phyloP scores from a whole-genome alignment of 805 yeast species.

The Dipodascopsis uninucleata region DNA sequence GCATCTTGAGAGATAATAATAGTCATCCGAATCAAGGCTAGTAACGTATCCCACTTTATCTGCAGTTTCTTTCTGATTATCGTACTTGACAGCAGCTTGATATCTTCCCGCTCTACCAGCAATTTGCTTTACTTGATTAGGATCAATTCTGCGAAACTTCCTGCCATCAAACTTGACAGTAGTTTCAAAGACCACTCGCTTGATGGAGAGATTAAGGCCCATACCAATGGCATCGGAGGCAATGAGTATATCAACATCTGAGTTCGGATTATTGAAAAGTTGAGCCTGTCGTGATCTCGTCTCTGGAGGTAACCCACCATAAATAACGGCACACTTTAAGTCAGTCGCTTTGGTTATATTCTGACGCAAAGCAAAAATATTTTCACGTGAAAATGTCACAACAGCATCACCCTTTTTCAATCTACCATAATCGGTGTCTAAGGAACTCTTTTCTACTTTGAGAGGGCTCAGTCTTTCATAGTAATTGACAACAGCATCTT shows the following conservation, averaged over 20 bases:
- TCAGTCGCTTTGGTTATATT: slow-evolving; percentile 61
- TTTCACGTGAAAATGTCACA: slow-evolving; percentile 75
- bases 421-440: slow-evolving; percentile 38
- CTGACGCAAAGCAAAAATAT: slow-evolving; percentile 65
- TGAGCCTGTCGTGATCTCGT: slow-evolving; percentile 81
- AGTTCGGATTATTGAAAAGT: slow-evolving; percentile 62
- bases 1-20: slow-evolving; percentile 42
- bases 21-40: slow-evolving; percentile 27
- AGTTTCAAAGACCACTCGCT: slow-evolving; percentile 71
- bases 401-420: slow-evolving; percentile 79
- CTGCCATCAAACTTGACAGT: slow-evolving; percentile 68
- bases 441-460: slow-evolving; percentile 45
- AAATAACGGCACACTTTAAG: slow-evolving; percentile 77
- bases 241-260: slow-evolving; percentile 74
- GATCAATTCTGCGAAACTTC: slow-evolving; percentile 45
- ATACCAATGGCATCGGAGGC: slow-evolving; percentile 98
- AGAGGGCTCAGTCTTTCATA: slow-evolving; percentile 76
- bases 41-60: slow-evolving; percentile 31
- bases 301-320: slow-evolving; percentile 96
- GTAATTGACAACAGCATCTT: slow-evolving; percentile 62
- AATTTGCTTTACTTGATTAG: slow-evolving; percentile 79
- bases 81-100: slow-evolving; percentile 27
- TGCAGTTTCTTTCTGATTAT: slow-evolving; percentile 2
- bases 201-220: slow-evolving; percentile 85
- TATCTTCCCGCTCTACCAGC: slow-evolving; percentile 96